Conservation (phyloP, 768 basidiomycete genomes). For the Phlebiopsis gigantea region DNA sequence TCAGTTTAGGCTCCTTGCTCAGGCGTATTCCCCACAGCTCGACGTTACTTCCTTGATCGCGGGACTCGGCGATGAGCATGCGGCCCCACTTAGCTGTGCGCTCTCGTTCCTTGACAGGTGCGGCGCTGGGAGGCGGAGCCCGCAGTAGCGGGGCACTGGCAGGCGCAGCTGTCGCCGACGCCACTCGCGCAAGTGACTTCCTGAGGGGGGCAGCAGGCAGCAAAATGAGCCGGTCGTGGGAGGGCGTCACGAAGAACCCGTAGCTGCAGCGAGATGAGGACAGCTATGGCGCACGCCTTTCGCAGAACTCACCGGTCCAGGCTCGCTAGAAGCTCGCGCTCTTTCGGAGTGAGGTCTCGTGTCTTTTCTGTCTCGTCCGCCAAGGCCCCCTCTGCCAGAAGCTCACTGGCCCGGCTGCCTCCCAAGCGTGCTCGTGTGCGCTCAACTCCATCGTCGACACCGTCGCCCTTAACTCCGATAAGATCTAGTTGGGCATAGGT, state of each 20-base stretch:
- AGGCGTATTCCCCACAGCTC: constrained; percentile 64
- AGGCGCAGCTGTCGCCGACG: constrained; percentile 34
- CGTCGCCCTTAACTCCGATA: constrained; percentile 91
- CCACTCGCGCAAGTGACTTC: constrained; percentile 49
- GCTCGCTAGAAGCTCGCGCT: constrained; percentile 63
- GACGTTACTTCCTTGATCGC: constrained; percentile 76
- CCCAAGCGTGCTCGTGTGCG: constrained; percentile 76
- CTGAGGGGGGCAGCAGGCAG: constrained; percentile 57
- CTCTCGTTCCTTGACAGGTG: constrained; percentile 50
- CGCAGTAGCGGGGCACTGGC: constrained; percentile 41
- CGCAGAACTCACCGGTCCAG: constrained; percentile 74
- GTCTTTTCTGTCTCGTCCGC: constrained; percentile 56
- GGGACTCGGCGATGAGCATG: constrained; percentile 69
- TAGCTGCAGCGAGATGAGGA: constrained; percentile 48
- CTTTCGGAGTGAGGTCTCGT: constrained; percentile 64
- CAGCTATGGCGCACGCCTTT: constrained; percentile 2
- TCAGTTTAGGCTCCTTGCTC: constrained; percentile 63
- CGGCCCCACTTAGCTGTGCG: constrained; percentile 91
- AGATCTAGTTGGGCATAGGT: constrained; percentile 89
- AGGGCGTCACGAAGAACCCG: constrained; percentile 80
- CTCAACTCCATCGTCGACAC: constrained; percentile 91
- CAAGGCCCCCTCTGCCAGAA: constrained; percentile 50
- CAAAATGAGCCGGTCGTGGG: constrained; percentile 79
- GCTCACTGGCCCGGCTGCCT: constrained; percentile 50
- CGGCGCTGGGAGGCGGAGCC: constrained; percentile 42